These are phyloP conservation scores for Botrytis cinerea DNA, from an alignment of 2,329 filamentous ascomycete genomes.

Conservation along the genomic window DNA sequence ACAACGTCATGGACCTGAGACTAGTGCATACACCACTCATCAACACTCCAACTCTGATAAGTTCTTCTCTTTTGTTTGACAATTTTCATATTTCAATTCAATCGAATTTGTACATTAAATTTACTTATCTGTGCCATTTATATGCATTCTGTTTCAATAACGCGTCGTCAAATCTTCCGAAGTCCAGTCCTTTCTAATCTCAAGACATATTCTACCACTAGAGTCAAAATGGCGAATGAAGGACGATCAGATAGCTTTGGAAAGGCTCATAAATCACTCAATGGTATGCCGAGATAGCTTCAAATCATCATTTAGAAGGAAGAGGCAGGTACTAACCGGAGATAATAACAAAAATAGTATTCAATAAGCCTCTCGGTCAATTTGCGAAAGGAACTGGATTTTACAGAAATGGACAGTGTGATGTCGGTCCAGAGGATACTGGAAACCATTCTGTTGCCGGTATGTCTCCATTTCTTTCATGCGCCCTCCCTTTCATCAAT, in stretches of 20 bases:
- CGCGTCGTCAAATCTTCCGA: not conserved
- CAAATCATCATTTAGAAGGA: not conserved
- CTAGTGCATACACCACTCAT: slow-evolving; percentile 6
- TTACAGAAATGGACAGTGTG: slow-evolving; percentile 62
- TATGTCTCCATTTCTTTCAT: slow-evolving; percentile 13
- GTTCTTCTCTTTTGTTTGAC: not conserved
- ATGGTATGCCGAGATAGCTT: slow-evolving; percentile 27
- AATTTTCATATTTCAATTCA: not conserved
- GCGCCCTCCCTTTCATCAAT: not conserved
- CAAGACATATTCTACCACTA: not conserved
- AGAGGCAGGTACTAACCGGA: not conserved
- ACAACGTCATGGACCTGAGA: slow-evolving; percentile 10
- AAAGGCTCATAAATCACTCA: slow-evolving; percentile 19
- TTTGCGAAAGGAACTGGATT: slow-evolving; percentile 62
- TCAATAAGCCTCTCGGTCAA: slow-evolving; percentile 58
- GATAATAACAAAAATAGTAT: slow-evolving; percentile 45
- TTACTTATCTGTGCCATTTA: not conserved
- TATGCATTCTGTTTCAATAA: slow-evolving; percentile 7
- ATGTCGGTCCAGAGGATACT: slow-evolving; percentile 52
- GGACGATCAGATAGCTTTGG: slow-evolving; percentile 13
- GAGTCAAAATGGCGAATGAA: not conserved
- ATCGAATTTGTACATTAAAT: not conserved
- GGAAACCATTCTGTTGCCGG: slow-evolving; percentile 61
- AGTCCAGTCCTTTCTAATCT: not conserved
- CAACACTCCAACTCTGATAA: not conserved